phyloP scores from a whole-genome alignment of 2,329 filamentous ascomycete species.

The Fusarium sp. region DNA sequence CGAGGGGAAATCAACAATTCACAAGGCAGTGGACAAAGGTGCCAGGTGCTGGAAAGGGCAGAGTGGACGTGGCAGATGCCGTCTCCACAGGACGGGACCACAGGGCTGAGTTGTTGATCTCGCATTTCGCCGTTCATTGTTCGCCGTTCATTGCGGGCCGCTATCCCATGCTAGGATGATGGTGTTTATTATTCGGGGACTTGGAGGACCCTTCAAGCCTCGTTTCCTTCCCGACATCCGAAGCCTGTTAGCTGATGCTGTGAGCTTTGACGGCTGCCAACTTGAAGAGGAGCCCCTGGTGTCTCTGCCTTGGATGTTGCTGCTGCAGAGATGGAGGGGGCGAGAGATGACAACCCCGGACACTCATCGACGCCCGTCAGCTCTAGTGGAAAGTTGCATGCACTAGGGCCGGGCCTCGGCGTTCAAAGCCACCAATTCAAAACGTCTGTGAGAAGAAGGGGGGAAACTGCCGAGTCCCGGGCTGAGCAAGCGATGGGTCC shows the following conservation, averaged over 20 bases:
- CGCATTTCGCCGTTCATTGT: neutral
- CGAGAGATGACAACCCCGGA: neutral
- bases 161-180: neutral
- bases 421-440: neutral
- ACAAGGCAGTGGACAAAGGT: neutral
- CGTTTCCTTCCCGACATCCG: neutral
- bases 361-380: neutral
- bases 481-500: neutral
- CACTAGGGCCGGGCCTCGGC: slow-evolving; percentile 4
- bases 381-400: slow-evolving; percentile 7
- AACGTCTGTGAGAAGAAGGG: neutral
- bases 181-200: neutral
- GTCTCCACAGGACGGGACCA: neutral
- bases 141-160: neutral
- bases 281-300: neutral
- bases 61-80: neutral
- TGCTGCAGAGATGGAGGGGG: neutral
- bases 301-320: neutral
- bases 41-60: neutral
- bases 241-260: neutral
- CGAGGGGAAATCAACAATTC: neutral
- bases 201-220: neutral
- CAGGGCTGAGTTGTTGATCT: neutral
- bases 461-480: neutral
- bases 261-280: neutral